Base-by-base conservation (phyloP, 208 protist species). In the Balamuthia mandrillaris region DNA sequence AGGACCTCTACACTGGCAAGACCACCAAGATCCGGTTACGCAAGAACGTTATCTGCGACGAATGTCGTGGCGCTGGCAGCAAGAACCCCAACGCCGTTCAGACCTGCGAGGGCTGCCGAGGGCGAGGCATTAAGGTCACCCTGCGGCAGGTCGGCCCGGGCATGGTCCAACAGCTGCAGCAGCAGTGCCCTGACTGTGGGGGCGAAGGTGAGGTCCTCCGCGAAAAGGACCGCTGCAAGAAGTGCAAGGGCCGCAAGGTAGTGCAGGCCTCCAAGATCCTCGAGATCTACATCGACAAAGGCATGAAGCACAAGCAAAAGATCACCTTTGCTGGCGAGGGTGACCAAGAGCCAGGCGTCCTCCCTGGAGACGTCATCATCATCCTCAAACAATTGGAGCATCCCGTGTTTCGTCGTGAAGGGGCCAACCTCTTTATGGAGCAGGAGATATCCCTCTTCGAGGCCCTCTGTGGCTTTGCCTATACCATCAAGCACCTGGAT, bases 1-100 rank as follows among this genome's bases (percentile, higher is more conserved):
- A 99, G 82, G 95, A 98, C 74, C 95, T 99, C 63, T 99, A 99
- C 93, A 98, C 94, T 47, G 98, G 98, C 49, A 97, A 97, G 86
- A 96, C 94, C 1, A 92, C 94, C 81, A 99, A 99, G 88, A 88
- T 99, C 33, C 90, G 94, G 31, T 93, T 99, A 14, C 89, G 96
- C 60, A 90, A 91, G 86, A 83, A 91, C 27, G 75, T 90, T 9
- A 70, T 95, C 24, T 95, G 93, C 84, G 14, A 35, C 37, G 70
- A 61, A 27, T 95, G 93, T 86, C 44, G 81, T 35, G 92, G 93
- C 61, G 72, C 42, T 35, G 91, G 91, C 56, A 79, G 88, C 24
- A 92, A 91, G 39, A 88, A 89, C 47, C 86, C 74, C 31, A 60
- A 90, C 41, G 68, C 72, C 1, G 81, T 91, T n/a, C 86, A 88